A percentile compares a stretch with the other conserved stretches of the same genome.
Conservation (phyloP, 371 early-diverging fungal genomes). For the Catenaria anguillulae region DNA sequence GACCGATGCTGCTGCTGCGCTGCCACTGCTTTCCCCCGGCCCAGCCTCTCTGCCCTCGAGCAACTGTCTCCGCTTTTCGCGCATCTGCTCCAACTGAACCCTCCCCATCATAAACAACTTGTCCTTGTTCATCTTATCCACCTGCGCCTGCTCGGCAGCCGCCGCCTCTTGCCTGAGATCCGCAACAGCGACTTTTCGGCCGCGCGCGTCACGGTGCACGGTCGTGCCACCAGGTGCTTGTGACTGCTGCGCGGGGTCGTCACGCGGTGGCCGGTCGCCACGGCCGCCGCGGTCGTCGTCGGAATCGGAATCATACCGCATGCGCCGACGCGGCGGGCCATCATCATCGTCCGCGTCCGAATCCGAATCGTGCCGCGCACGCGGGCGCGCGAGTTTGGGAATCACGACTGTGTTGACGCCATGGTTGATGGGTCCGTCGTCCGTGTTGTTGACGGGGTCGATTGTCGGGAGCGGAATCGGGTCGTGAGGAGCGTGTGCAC, state of each 20-base stretch:
- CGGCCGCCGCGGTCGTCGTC: neutral
- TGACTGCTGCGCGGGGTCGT: neutral
- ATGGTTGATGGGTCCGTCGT: neutral
- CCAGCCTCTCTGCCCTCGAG: neutral
- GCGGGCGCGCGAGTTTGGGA: neutral
- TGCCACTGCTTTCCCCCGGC: neutral
- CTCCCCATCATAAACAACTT: neutral
- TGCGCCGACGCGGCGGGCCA: neutral
- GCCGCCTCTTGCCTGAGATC: neutral
- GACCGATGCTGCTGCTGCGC: neutral
- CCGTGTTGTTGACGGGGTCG: neutral
- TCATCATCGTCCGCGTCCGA: neutral
- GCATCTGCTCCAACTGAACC: neutral
- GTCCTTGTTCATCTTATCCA: neutral
- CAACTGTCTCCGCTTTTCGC: neutral
- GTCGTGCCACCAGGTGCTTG: neutral
- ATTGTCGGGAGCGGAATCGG: neutral
- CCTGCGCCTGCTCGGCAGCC: neutral
- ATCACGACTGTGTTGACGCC: no score
- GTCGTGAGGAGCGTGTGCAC: neutral
- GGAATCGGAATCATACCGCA: neutral
- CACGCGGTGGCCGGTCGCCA: neutral
- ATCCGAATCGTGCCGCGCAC: slow-evolving; percentile 2
- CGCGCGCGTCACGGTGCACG: neutral
- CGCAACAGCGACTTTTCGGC: neutral